Percentiles rank a stretch among this genome's conserved stretches.
These are phyloP conservation scores for Leccinum rimulosum DNA, from an alignment of 768 basidiomycete genomes.

Conservation along the genomic window DNA sequence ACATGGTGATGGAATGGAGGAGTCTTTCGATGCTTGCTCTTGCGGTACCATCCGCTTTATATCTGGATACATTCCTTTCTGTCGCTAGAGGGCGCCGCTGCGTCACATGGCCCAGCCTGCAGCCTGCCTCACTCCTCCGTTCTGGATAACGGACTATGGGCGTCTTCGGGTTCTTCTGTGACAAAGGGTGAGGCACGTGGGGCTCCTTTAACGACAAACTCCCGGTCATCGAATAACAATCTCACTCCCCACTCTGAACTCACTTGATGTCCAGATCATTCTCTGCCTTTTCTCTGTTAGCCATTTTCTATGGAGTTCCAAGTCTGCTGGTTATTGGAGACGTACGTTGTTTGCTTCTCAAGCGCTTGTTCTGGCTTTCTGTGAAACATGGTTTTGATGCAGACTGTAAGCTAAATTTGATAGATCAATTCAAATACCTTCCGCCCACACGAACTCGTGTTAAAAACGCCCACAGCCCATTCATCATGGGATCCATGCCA, in stretches of 20 bases:
- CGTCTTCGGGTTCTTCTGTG: not conserved
- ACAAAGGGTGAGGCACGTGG: not conserved
- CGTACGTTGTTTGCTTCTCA: not conserved
- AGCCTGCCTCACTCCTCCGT: not conserved
- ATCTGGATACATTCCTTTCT: not conserved
- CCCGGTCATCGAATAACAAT: not conserved
- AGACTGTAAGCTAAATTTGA: not conserved
- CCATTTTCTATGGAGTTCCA: not conserved
- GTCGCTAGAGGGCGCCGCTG: not conserved
- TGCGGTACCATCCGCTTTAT: constrained; percentile 4
- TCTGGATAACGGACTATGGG: not conserved
- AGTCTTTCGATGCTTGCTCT: not conserved
- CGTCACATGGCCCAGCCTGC: not conserved
- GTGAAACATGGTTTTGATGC: not conserved
- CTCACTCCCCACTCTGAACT: not conserved
- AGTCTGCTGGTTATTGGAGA: not conserved
- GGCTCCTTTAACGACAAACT: not conserved
- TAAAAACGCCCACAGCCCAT: not conserved
- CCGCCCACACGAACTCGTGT: not conserved
- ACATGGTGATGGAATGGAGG: constrained; percentile 8
- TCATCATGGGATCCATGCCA: not conserved
- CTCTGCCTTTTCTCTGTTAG: too few species aligned
- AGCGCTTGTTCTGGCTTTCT: not conserved
- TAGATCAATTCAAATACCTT: not conserved
- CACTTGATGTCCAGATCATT: not conserved